These are phyloP conservation scores for Pseudevernia furfuracea DNA, from an alignment of 495 filamentous ascomycete genomes.

Conservation along the genomic window DNA sequence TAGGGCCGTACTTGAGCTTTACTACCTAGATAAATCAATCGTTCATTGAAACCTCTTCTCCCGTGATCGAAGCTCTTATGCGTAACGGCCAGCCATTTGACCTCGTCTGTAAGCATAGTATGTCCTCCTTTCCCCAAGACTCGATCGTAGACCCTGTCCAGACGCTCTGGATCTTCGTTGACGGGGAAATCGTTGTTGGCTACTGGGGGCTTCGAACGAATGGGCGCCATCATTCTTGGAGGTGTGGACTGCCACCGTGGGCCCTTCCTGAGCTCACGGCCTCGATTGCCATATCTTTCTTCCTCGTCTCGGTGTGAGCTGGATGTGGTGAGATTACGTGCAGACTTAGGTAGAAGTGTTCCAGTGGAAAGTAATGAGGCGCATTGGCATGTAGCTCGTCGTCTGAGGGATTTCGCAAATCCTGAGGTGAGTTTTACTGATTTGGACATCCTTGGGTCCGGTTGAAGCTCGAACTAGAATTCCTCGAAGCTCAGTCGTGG, in stretches of 20 bases:
- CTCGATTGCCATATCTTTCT: conserved; percentile 26
- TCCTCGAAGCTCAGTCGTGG: background rate
- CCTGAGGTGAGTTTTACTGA: background rate
- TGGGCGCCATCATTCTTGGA: conserved; percentile 64
- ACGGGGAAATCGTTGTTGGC: conserved; percentile 48
- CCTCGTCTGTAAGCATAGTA: conserved; percentile 70
- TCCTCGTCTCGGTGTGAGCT: conserved; percentile 1
- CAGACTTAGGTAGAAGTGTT: background rate
- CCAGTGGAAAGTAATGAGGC: conserved; percentile 2
- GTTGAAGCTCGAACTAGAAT: background rate
- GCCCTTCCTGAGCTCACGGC: conserved; percentile 35
- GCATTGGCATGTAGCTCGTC: conserved; percentile 9
- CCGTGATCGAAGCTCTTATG: conserved; percentile 99
- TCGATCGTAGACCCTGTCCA: conserved; percentile 67
- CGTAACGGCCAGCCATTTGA: conserved; percentile 95
- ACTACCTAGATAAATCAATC: conserved; percentile 80
- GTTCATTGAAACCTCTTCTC: conserved; percentile 85
- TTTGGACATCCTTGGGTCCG: background rate
- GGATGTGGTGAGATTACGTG: conserved; percentile 14
- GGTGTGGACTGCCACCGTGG: conserved; percentile 85
- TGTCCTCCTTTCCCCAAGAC: conserved; percentile 65
- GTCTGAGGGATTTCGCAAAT: conserved; percentile 4
- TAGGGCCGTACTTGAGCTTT: background rate
- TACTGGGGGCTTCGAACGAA: conserved; percentile 44
- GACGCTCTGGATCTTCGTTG: conserved; percentile 62